Base-by-base conservation (phyloP, 139 green algal genomes). In the Trebouxia sp. region DNA sequence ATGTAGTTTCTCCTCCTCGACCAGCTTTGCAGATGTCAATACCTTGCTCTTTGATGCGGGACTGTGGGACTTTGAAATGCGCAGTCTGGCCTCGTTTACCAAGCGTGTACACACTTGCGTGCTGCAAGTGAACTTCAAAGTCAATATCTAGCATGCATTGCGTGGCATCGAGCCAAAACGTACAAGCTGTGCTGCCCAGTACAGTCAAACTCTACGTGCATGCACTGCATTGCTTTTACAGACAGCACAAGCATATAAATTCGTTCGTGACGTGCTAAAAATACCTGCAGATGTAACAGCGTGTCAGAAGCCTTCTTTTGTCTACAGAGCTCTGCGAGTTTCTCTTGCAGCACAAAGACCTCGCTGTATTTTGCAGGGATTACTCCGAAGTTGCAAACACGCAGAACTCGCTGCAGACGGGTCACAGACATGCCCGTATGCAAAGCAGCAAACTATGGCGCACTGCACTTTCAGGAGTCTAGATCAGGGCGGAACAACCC, bases 1-100 rank as follows among this genome's bases (percentile, higher is more conserved):
- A 98, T 0, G 95, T 98, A 1, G 92, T 92, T 79, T 98, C 91
- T 14, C 95, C 95, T 37, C 94, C 94, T 8, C 94, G 80, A 0
- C 86, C 84, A 15, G 84, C 67, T 0, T 20, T 47, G 30, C 82
- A 22, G 5, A 94, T 81, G 0, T 91, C 86, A 0, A 82, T 82
- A 37, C 85, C 87, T 1, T 43, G 35, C 22, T 66, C 24, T 6
- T 47, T 35, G 11, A 85, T 45, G 26, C 78, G 53, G n/a, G 87
- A 53, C 10, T 51, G 14, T 17, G 83, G 78, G 0, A 74, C 82
- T 0, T 67, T 85, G 53, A 97, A 93, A 70, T 97, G 89, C 1
- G 70, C 51, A 0, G 47, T 15, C 12, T n/a, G 81, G 30, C 94
- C 94, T 20, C 94, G 82, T 80, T 96, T 97, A n/a, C 94, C 94